Evolutionary conservation across 352 stramenopile genomes (phyloP).

Genomic region (Pythium sukuiense): DNA sequence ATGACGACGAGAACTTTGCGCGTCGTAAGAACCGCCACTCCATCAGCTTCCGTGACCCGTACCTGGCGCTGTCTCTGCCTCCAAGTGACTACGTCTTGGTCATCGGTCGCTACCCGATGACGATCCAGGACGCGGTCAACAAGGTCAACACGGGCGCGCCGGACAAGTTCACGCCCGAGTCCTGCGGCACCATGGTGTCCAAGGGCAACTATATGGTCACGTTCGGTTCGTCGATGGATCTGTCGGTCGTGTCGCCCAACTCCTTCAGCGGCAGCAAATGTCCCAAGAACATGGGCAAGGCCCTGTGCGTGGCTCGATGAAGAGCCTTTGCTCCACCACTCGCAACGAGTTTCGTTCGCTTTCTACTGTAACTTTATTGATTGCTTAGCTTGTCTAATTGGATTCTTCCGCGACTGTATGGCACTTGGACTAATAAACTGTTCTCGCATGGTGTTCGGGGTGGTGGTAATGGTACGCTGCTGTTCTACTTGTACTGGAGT

Average conservation of each 20-base stretch:
- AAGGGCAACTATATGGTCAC: conserved; percentile 60
- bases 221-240: conserved; percentile 36
- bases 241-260: conserved; percentile 39
- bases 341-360: neutral
- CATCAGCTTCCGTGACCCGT: conserved; percentile 76
- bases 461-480: conserved; percentile 9
- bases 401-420: conserved; percentile 1
- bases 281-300: conserved; percentile 18
- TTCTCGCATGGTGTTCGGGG: neutral
- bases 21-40: conserved; percentile 46
- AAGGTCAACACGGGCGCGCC: conserved; percentile 31
- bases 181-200: conserved; percentile 37
- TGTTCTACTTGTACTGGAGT: conserved; percentile 5
- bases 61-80: conserved; percentile 56
- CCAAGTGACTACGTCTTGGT: conserved; percentile 55
- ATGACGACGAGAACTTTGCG: conserved; percentile 67
- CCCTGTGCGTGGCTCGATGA: conserved; percentile 14
- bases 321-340: neutral
- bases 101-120: conserved; percentile 68
- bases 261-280: conserved; percentile 50
- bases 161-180: conserved; percentile 50
- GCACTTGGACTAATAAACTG: conserved; percentile 5
- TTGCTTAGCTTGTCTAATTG: neutral
- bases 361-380: neutral
- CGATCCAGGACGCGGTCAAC: conserved; percentile 50